phyloP scores from a whole-genome alignment of 2,329 filamentous ascomycete species.

The Fusarium sp. region DNA sequence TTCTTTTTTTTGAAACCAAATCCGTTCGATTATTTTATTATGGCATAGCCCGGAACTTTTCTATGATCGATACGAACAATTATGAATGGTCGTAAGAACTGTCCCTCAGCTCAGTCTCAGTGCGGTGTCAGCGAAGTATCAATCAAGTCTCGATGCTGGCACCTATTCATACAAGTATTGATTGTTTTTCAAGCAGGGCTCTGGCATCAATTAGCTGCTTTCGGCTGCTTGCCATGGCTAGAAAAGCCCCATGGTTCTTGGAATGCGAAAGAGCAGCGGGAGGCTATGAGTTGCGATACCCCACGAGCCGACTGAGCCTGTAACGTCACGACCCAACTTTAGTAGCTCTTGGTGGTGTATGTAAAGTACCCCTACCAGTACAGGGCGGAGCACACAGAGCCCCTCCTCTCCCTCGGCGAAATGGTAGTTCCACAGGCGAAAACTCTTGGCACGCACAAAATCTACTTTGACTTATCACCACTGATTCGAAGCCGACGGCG shows the following conservation, averaged over 20 bases:
- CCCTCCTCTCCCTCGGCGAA: conserved; percentile 49
- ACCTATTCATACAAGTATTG: background rate
- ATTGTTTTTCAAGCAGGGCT: background rate
- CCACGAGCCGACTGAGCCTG: conserved; percentile 34
- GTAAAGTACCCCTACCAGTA: conserved; percentile 11
- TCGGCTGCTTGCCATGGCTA: background rate
- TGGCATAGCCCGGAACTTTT: background rate
- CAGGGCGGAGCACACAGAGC: conserved; percentile 37
- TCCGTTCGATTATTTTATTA: background rate
- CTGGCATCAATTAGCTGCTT: background rate
- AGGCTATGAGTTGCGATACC: conserved; percentile 20
- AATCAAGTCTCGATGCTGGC: background rate
- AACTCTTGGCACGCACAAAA: conserved; percentile 63
- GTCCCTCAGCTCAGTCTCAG: too few relatives aligned
- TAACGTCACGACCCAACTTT: conserved; percentile 39
- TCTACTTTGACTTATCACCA: conserved; percentile 55
- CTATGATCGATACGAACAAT: background rate
- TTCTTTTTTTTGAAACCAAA: conserved; percentile 1
- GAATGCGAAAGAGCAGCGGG: background rate
- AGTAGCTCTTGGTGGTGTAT: background rate
- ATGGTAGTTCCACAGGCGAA: conserved; percentile 57
- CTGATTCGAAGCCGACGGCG: conserved; percentile 51
- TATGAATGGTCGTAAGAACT: too few relatives aligned
- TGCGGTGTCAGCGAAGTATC: background rate
- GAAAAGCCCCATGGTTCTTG: background rate